Evolutionary conservation across 139 green algal species (phyloP).

Genomic region (Tetraselmis chui): DNA sequence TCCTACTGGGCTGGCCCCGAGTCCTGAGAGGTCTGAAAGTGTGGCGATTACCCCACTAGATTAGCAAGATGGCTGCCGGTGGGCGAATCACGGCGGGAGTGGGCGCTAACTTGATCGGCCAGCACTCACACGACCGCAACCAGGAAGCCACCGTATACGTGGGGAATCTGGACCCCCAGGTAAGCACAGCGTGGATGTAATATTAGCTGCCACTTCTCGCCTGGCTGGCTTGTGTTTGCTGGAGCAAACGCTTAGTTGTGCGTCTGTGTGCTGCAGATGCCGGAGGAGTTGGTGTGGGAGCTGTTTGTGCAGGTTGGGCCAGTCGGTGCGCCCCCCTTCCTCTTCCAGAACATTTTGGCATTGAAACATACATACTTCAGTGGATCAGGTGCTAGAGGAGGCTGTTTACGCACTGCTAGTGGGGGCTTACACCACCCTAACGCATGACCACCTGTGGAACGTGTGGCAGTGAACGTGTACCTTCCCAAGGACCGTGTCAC

Average conservation of each 20-base stretch:
- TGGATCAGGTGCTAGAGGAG: too few relatives aligned
- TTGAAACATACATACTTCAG: too few relatives aligned
- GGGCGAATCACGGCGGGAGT: conserved; percentile 83
- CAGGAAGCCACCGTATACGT: conserved; percentile 95
- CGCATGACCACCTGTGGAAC: too few relatives aligned
- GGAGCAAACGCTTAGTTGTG: not conserved
- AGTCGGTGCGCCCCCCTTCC: conserved; percentile 56
- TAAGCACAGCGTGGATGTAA: too few relatives aligned
- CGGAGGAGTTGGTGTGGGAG: conserved; percentile 96
- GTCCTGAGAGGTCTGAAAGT: too few relatives aligned
- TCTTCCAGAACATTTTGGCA: too few relatives aligned
- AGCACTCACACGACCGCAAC: conserved; percentile 81
- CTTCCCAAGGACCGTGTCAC: conserved; percentile 96
- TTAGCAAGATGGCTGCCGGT: conserved; percentile 40
- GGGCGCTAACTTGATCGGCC: conserved; percentile 87
- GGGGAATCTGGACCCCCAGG: conserved; percentile 86
- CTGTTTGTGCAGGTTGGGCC: conserved; percentile 93
- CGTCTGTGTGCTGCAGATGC: conserved; percentile 46
- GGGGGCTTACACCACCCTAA: too few relatives aligned
- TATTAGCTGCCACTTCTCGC: not conserved
- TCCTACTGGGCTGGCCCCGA: too few relatives aligned
- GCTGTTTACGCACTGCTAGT: too few relatives aligned
- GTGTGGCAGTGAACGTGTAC: conserved; percentile 88
- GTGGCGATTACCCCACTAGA: too few relatives aligned
- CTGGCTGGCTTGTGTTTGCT: not conserved